Base-by-base conservation (phyloP, 2,329 filamentous ascomycete genomes). In the Pseudocercospora eumusae region DNA sequence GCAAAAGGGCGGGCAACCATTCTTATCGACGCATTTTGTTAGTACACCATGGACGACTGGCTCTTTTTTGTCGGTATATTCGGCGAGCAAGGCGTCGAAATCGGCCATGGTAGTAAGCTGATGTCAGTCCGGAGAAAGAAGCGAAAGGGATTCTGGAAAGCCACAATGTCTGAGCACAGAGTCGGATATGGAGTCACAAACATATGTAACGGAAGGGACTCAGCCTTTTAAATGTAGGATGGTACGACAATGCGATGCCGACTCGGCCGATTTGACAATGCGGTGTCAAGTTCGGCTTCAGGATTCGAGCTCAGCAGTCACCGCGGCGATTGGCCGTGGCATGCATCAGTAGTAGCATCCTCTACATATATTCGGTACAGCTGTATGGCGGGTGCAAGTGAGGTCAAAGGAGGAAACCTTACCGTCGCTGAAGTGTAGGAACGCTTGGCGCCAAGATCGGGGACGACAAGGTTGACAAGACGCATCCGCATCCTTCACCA, bases 21-120 rank as follows among this genome's bases (percentile, higher is more conserved):
- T 58, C 11, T 56, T 60, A 27, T 64, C 62, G 20, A 64, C 49
- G 36, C 62, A 64, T 45, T 61, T 58, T 20, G 44, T 55, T 45
- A 64, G 21, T 4, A 61, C 15, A 6, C 62, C 62, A 31, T 64
- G 57, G 2, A 61, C 28, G n/a, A 27, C n/a, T 18, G 62, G 53
- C n/a, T 60, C 27, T 4, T 45, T 45, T 45, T 59, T 54, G 5
- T 56, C 44, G 18, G 50, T 61, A 4, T 45, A 49, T 20, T 58
- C 49, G 2, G 49, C 36, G 40, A 64, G 31, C 25, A 61, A 36
- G 23, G 21, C 27, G 31, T 61, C 55, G 28, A 64, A 64, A 25
- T 59, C 31, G 53, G 47, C 21, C 47, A 52, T 31, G 10, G 11
- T 18, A 10, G 15, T 1, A 18, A 25, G 4, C 21, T 27, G 15